Base-by-base conservation (phyloP, 345 rosid genomes). In the Salix koriyanagi region DNA sequence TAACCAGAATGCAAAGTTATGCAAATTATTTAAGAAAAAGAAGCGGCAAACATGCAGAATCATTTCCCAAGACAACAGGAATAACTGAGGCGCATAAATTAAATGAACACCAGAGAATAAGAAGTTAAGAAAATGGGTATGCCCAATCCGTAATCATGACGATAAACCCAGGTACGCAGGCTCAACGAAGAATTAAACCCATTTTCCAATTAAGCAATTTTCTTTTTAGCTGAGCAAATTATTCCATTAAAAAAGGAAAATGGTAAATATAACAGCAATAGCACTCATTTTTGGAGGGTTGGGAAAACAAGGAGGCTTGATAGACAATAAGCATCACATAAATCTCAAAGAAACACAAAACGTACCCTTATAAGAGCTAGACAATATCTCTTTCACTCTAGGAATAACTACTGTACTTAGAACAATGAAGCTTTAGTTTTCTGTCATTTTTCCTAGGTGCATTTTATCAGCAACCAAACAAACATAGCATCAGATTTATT, bases 61-160 rank as follows among this genome's bases (percentile, higher is more conserved):
- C 66, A 82, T 73, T 77, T 61, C 13, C 67, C n/a, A 58, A 34
- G 44, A 78, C 50, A 52, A 28, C 65, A 14, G 7, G 70, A 52
- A 26, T 19, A 74, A 60, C 71, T 28, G 67, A 68, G 61, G 65
- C 65, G 67, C 65, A 44, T 44, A 76, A 56, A 78, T 71, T 67
- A 39, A 32, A 62, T 41, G 44, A 58, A 25, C 28, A 44, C 23
- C 16, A 34, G 34, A 21, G 36, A 26, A 56, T 8, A 32, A 68
- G 54, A 12, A 46, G 48, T 65, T 56, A 67, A 82, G 32, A 67
- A 70, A 62, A 61, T 56, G 75, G 74, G 65, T 23, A 72, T 74
- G 84, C 78, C 60, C 73, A 83, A 78, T 18, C 19, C 67, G 67
- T 60, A 75, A 77, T 72, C 74, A 79, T 82, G 75, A 84, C 76